A percentile compares a stretch with the other conserved stretches of the same genome.
Conservation (phyloP, 805 yeast genomes). For the Teunomyces kruisii region DNA sequence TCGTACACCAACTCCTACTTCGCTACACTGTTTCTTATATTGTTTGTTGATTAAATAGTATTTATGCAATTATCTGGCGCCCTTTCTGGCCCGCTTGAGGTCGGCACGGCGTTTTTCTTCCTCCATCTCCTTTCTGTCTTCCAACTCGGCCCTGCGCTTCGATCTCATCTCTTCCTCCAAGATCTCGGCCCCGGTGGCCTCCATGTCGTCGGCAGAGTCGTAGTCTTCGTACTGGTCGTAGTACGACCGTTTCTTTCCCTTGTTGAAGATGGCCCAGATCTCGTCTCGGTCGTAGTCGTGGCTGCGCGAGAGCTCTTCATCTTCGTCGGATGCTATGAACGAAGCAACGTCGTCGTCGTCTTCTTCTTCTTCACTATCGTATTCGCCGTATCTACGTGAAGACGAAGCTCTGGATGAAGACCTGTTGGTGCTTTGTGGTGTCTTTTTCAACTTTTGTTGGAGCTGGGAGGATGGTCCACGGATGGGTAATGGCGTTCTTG, state of each 20-base stretch:
- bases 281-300: slow-evolving; percentile 76
- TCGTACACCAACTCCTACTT: too few species aligned
- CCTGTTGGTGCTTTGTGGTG: slow-evolving; percentile 25
- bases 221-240: slow-evolving; percentile 48
- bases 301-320: slow-evolving; percentile 21
- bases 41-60: too few species aligned
- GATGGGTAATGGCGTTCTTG: slow-evolving; percentile 36
- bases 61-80: not conserved
- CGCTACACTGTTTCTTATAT: too few species aligned
- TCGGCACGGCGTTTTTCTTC: slow-evolving; percentile 49
- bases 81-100: slow-evolving; percentile 10
- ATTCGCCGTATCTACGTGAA: slow-evolving; percentile 14
- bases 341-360: slow-evolving; percentile 46
- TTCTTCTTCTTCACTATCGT: slow-evolving; percentile 23
- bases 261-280: slow-evolving; percentile 83
- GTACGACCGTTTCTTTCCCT: slow-evolving; percentile 53
- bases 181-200: slow-evolving; percentile 89
- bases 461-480: slow-evolving; percentile 62
- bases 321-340: slow-evolving; percentile 51
- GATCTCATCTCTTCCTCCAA: slow-evolving; percentile 79
- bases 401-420: not conserved
- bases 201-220: slow-evolving; percentile 73
- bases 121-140: slow-evolving; percentile 71
- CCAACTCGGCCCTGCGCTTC: slow-evolving; percentile 64
- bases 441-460: slow-evolving; percentile 35